Evolutionary conservation across 2,329 filamentous ascomycete genomes (phyloP).

Genomic region (Reticulascus tulasneorum): DNA sequence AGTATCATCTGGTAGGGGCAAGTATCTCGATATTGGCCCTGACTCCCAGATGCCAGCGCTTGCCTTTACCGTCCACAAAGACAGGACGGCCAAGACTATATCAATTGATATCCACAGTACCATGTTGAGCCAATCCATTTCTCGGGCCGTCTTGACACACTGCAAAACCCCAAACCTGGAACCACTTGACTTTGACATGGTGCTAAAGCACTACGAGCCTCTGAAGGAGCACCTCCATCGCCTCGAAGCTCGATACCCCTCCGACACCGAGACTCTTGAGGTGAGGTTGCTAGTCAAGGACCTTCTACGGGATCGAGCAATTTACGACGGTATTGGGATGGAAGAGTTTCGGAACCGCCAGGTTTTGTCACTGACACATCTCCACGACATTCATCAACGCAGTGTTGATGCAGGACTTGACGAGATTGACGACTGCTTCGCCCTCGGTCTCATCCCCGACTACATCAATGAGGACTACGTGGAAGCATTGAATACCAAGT

Average conservation of each 20-base stretch:
- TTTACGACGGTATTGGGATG: constrained; percentile 22
- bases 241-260: constrained; percentile 8
- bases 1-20: constrained; percentile 23
- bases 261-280: constrained; percentile 17
- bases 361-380: constrained; percentile 13
- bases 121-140: constrained; percentile 34
- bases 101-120: constrained; percentile 26
- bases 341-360: constrained; percentile 15
- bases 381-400: constrained; percentile 23
- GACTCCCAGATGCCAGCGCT: constrained; percentile 15
- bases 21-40: constrained; percentile 18
- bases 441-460: constrained; percentile 19
- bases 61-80: constrained; percentile 23
- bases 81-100: constrained; percentile 16
- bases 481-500: constrained; percentile 15
- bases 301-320: constrained; percentile 20
- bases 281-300: constrained; percentile 22
- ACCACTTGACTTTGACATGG: constrained; percentile 17
- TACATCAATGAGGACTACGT: constrained; percentile 14
- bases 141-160: constrained; percentile 28
- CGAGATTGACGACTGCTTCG: constrained; percentile 23
- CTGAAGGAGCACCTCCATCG: constrained; percentile 16
- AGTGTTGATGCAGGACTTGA: constrained; percentile 20
- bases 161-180: constrained; percentile 5
- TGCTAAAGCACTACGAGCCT: constrained; percentile 20